Conservation (phyloP, 2,329 filamentous ascomycete species). For the Penicillium sp. region DNA sequence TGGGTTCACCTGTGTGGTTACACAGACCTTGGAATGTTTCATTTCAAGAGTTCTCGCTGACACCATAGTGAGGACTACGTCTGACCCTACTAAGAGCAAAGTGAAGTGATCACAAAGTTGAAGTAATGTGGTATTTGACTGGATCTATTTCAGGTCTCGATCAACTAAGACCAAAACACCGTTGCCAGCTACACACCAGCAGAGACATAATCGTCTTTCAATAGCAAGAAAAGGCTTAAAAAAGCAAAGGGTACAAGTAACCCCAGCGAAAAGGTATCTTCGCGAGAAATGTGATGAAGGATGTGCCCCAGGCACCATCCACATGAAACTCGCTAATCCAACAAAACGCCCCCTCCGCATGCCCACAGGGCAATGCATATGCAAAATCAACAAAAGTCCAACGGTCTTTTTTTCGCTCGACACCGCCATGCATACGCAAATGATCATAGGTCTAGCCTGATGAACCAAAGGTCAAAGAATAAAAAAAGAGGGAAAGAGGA, state of each 20-base stretch:
- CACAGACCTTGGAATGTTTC: no score
- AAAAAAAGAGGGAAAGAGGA: conserved; percentile 5
- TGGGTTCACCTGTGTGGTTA: no score
- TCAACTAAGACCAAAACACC: background rate
- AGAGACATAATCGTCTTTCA: background rate
- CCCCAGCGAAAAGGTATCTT: conserved; percentile 3
- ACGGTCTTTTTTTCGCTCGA: background rate
- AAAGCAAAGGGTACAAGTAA: background rate
- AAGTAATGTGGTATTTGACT: background rate
- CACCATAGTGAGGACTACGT: no score
- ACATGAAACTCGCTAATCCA: conserved; percentile 18
- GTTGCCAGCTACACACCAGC: background rate
- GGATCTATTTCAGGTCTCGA: background rate
- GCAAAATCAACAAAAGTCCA: background rate
- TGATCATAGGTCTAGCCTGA: conserved; percentile 8
- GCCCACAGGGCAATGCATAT: conserved; percentile 18
- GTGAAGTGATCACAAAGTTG: no score
- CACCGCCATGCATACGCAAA: conserved; percentile 21
- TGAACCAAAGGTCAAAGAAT: conserved; percentile 5
- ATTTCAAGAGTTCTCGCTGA: no score
- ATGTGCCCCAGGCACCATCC: conserved; percentile 24
- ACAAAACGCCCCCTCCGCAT: conserved; percentile 18
- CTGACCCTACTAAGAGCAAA: no score
- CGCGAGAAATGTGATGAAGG: conserved; percentile 13
- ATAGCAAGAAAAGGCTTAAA: conserved; percentile 4